A percentile compares a stretch with the other conserved stretches of the same genome.
These are phyloP conservation scores for Ceratobasidium sp. DNA, from an alignment of 1,284 basidiomycete species.

Conservation along the genomic window DNA sequence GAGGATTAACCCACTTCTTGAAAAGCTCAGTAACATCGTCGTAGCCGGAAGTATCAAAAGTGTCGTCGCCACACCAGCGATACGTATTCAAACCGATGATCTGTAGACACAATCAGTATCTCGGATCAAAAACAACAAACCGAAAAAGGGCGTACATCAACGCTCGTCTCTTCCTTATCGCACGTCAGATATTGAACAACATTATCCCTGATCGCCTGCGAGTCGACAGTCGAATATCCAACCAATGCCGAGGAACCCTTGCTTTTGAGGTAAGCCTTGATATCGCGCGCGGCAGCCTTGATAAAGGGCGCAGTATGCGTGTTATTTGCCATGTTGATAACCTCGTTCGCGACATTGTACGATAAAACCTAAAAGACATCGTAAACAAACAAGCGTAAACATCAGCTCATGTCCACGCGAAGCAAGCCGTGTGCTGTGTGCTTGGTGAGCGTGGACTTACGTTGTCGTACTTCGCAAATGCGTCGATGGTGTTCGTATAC, in stretches of 20 bases:
- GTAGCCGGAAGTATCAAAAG: slow-evolving; percentile 71
- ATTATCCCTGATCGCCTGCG: slow-evolving; percentile 33
- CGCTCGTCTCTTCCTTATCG: slow-evolving; percentile 75
- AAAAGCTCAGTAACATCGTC: slow-evolving; percentile 62
- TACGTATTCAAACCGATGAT: slow-evolving; percentile 43
- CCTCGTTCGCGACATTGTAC: slow-evolving; percentile 94
- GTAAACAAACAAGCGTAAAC: slow-evolving; percentile 24
- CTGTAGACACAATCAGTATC: slow-evolving; percentile 16
- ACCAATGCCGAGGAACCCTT: slow-evolving; percentile 39
- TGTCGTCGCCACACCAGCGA: slow-evolving; percentile 78
- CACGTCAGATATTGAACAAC: slow-evolving; percentile 78
- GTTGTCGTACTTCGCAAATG: slow-evolving; percentile 81
- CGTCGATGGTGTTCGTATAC: slow-evolving; percentile 83
- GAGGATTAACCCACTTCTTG: slow-evolving; percentile 58
- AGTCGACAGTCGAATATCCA: slow-evolving; percentile 43
- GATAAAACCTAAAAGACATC: slow-evolving; percentile 50
- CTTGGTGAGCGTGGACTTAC: slow-evolving; percentile 9
- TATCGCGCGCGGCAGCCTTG: slow-evolving; percentile 91
- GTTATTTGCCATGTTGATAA: slow-evolving; percentile 70
- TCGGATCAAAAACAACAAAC: background rate
- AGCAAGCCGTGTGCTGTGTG: background rate
- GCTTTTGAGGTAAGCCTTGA: slow-evolving; percentile 74
- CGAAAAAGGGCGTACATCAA: slow-evolving; percentile 65
- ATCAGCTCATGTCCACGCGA: slow-evolving; percentile 4
- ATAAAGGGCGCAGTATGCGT: slow-evolving; percentile 83